phyloP scores from a whole-genome alignment of 306 rosid genomes.

The Vigna trinervia region DNA sequence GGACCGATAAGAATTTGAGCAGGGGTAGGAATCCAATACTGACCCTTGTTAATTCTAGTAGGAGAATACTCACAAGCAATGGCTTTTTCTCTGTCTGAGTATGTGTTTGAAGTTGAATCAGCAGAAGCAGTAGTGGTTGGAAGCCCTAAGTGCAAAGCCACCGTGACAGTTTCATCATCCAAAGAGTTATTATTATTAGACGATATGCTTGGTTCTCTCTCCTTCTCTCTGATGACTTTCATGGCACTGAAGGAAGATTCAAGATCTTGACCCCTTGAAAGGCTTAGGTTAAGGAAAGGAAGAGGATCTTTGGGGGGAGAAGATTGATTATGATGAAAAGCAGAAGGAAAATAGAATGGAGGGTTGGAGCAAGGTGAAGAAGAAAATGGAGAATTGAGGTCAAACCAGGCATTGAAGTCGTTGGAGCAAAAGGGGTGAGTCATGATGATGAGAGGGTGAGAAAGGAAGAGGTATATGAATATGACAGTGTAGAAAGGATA shows the following conservation, averaged over 20 bases:
- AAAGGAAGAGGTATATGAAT: background rate
- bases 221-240: constrained; percentile 45
- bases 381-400: constrained; percentile 57
- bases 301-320: constrained; percentile 74
- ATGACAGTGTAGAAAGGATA: constrained; percentile 41
- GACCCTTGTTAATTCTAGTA: constrained; percentile 66
- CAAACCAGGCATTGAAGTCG: constrained; percentile 59
- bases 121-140: constrained; percentile 56
- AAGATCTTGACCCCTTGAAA: constrained; percentile 53
- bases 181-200: constrained; percentile 23
- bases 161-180: constrained; percentile 57
- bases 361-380: constrained; percentile 52
- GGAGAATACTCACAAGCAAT: constrained; percentile 50
- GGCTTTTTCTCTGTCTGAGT: constrained; percentile 54
- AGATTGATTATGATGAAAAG: constrained; percentile 30
- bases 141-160: constrained; percentile 91
- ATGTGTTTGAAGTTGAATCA: constrained; percentile 61
- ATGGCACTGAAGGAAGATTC: constrained; percentile 50
- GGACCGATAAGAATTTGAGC: constrained; percentile 93
- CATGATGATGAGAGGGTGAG: constrained; percentile 55
- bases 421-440: constrained; percentile 64
- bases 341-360: constrained; percentile 48
- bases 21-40: constrained; percentile 98
- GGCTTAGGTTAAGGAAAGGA: constrained; percentile 74
- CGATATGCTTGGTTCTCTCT: constrained; percentile 40